Conservation (phyloP, 116 monocot genomes). For the Zostera marina region DNA sequence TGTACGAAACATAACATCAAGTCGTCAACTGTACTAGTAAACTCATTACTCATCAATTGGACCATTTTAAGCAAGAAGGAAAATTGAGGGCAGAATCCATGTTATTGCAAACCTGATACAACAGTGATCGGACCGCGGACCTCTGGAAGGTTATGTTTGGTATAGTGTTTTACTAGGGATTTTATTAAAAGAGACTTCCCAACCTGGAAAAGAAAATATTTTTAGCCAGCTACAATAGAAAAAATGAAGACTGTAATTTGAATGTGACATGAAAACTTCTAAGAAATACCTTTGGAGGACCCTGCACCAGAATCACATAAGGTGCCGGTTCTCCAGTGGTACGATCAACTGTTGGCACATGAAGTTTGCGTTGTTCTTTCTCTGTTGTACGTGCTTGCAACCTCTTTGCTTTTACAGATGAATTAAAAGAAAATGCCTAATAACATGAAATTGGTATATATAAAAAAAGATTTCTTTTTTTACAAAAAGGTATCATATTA, state of each 20-base stretch:
- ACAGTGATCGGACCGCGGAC: slow-evolving; percentile 89
- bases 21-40: neutral
- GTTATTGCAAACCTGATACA: slow-evolving; percentile 51
- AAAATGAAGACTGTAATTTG: neutral
- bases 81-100: neutral
- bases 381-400: slow-evolving; percentile 63
- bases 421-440: slow-evolving; percentile 88
- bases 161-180: slow-evolving; percentile 79
- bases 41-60: neutral
- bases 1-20: neutral
- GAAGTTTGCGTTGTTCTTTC: slow-evolving; percentile 78
- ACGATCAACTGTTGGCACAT: slow-evolving; percentile 70
- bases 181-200: slow-evolving; percentile 93
- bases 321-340: slow-evolving; percentile 76
- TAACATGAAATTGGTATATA: slow-evolving; percentile 7
- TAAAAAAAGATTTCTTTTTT: neutral
- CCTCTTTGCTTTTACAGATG: slow-evolving; percentile 63
- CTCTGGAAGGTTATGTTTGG: slow-evolving; percentile 78
- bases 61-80: neutral
- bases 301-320: slow-evolving; percentile 83
- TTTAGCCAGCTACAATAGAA: neutral
- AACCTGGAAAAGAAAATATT: slow-evolving; percentile 40
- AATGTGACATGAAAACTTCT: neutral
- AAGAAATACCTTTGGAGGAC: slow-evolving; percentile 59
- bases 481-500: neutral